Evolutionary conservation across 2,329 filamentous ascomycete genomes (phyloP), one percentile per base, ranked within the genome.

Genomic region (Monosporascus cannonballus): DNA sequence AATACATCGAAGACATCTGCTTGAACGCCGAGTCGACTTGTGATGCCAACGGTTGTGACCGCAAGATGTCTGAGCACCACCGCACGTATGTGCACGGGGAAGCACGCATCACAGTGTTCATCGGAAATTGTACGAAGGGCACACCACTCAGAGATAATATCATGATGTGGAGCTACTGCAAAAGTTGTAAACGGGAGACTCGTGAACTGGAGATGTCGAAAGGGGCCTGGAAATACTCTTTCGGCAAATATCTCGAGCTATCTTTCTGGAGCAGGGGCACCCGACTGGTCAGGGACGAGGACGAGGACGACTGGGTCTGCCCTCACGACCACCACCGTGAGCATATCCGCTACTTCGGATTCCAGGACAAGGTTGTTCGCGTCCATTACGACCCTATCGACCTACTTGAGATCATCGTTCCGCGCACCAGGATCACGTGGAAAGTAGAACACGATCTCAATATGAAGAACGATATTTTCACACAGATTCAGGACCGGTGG

Each of bases 121-220:
- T 96, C 17, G 89, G 96, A 65, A 86, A 84, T 34, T 69, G 73
- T 69, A 30, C 85, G 70, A 82, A 67, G 66, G 50, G 70, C 70
- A 42, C 73, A 75, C 44, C 57, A 8, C 59, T 55, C 47, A 59
- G 57, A 34, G 83, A 89, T 58, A 88, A 86, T 3, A 96, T 99
- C 52, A 81, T 92, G 53, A 96, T 99, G 90, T 99, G 95, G 95
- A 97, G 90, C 59, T 90, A 87, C 61, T 99, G 94, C 74, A 94
- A 96, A 63, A 79, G 89, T 30, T 99, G 95, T 69, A 86, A 89
- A 50, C 90, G 90, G 59, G 92, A 97, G 67, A 96, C 93, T 0
- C 89, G 90, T 39, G 85, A 92, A 47, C 88, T 89, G 59, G 85
- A 87, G 34, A 96, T 99, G 90, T 96, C 93, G 1, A 85, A 91